Evolutionary conservation across 2,329 filamentous ascomycete species (phyloP).

Genomic region (Colletotrichum sp.): DNA sequence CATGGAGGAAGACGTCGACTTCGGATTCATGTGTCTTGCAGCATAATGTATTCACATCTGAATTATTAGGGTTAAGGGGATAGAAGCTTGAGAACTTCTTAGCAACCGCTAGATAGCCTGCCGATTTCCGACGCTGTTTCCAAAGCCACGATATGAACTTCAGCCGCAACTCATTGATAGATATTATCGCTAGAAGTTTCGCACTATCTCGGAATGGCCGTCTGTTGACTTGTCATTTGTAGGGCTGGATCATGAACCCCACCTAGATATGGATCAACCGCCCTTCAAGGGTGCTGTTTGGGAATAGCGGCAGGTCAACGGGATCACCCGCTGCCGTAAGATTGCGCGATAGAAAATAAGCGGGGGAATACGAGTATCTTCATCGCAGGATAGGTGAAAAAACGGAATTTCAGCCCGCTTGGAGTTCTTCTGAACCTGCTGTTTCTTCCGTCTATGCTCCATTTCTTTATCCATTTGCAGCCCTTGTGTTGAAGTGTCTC

Average conservation of each 20-base stretch:
- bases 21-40: too few relatives aligned
- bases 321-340: not conserved
- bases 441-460: fast-evolving
- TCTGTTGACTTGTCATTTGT: not conserved
- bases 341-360: not conserved
- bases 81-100: too few relatives aligned
- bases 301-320: not conserved
- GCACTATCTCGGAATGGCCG: not conserved
- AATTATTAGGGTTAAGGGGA: too few relatives aligned
- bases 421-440: fast-evolving
- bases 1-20: too few relatives aligned
- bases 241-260: not conserved
- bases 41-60: too few relatives aligned
- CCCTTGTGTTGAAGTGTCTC: fast-evolving
- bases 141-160: not conserved
- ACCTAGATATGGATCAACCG: not conserved
- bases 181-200: not conserved
- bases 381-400: fast-evolving
- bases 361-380: not conserved
- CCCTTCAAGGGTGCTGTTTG: not conserved
- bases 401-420: fast-evolving
- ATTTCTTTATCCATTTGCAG: not conserved
- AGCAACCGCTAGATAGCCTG: too few relatives aligned
- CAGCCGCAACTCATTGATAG: not conserved
- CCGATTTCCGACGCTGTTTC: too few relatives aligned